Percentiles rank a stretch among this genome's conserved stretches.
Conservation (phyloP, 2,329 filamentous ascomycete species). For the Penicillium fuscoglaucum region DNA sequence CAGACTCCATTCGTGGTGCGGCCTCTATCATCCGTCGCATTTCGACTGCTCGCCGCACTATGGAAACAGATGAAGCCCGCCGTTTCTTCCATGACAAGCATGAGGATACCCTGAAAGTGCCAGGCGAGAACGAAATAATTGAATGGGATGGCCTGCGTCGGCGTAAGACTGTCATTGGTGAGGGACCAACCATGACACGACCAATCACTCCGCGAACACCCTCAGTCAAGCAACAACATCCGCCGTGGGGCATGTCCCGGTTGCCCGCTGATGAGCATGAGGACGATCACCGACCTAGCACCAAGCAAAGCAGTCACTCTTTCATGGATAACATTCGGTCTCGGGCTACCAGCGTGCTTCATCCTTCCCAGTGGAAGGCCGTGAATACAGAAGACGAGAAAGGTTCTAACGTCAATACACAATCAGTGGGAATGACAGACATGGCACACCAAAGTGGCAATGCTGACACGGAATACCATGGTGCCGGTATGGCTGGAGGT, state of each 20-base stretch:
- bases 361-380: slow-evolving; percentile 39
- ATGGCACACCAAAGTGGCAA: slow-evolving; percentile 55
- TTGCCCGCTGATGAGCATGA: slow-evolving; percentile 69
- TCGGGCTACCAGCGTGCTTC: slow-evolving; percentile 40
- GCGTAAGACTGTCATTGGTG: slow-evolving; percentile 60
- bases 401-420: slow-evolving; percentile 50
- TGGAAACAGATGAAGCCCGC: slow-evolving; percentile 76
- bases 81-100: slow-evolving; percentile 77
- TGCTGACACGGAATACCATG: slow-evolving; percentile 44
- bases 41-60: slow-evolving; percentile 71
- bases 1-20: slow-evolving; percentile 89
- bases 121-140: slow-evolving; percentile 75
- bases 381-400: slow-evolving; percentile 34
- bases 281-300: slow-evolving; percentile 33
- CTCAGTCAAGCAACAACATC: slow-evolving; percentile 59
- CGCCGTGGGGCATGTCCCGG: slow-evolving; percentile 82
- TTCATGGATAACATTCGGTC: slow-evolving; percentile 43
- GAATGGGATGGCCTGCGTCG: slow-evolving; percentile 92
- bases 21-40: slow-evolving; percentile 84
- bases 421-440: slow-evolving; percentile 63
- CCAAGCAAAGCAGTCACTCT: slow-evolving; percentile 34
- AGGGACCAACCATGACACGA: slow-evolving; percentile 44
- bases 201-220: slow-evolving; percentile 40
- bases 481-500: slow-evolving; percentile 19
- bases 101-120: slow-evolving; percentile 68